Evolutionary conservation across 2,329 filamentous ascomycete genomes (phyloP), one percentile per base, ranked within the genome.

Genomic region (Penicillium sp.): DNA sequence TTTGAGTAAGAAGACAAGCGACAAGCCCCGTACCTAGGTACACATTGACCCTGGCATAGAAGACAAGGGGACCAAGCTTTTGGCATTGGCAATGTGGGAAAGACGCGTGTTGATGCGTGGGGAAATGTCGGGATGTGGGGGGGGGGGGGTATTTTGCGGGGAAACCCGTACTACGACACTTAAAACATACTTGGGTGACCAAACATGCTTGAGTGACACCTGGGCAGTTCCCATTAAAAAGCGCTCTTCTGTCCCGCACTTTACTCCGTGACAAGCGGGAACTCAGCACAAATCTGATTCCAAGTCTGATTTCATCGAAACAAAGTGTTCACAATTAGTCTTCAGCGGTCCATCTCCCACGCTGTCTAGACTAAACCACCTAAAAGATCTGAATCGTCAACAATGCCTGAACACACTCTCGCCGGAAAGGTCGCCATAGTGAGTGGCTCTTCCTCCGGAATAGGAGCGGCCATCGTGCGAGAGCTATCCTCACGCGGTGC

Each of bases 401-500:
- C 10, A 16, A 58, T 51, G 55, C n/a, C 51, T n/a, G 43, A 49
- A 10, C 52, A 58, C 43, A 55, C 55, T 3, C 52, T 61, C 21
- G 31, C 52, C 3, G 55, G 52, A 3, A 65, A 66, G 31, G 62
- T 65, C 8, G 65, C 65, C 42, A 60, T 67, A n/a, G 52, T 66
- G n/a, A 66, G 53, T 44, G 63, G 63, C 24, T 67, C 63, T 10
- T 60, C 54, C 7, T 61, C 63, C 1, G 65, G 65, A 2, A 66
- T 66, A 31, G 65, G 63, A 11, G 61, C 59, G 1, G 65, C 62
- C 6, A 65, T 67, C 33, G 61, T 59, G 7, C 52, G 57, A 23
- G 78, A 79, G 48, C 69, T 81, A 2, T 70, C 77, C 11, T 70
- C 72, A 37, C 75, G 76, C 13, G 80, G 80, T 42, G 79, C 79